Conservation (phyloP, 805 yeast genomes). For the Millerozyma acaciae region DNA sequence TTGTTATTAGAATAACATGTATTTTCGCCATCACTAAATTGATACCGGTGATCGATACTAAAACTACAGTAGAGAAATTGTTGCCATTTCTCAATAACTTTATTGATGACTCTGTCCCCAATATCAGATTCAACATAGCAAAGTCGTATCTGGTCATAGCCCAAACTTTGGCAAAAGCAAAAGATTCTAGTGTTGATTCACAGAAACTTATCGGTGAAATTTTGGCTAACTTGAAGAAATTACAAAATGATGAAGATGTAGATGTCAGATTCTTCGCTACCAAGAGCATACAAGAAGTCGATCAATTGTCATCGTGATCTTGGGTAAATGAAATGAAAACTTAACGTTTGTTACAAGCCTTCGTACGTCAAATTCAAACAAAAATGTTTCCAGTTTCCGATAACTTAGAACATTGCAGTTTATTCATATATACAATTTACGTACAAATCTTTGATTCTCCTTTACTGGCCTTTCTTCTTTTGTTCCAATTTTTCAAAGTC, state of each 20-base stretch:
- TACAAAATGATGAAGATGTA: slow-evolving; percentile 70
- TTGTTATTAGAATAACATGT: slow-evolving; percentile 88
- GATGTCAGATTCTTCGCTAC: slow-evolving; percentile 87
- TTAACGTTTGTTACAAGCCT: too few species aligned
- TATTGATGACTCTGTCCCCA: slow-evolving; percentile 82
- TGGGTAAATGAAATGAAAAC: too few species aligned
- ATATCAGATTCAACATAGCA: slow-evolving; percentile 92
- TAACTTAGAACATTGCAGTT: too few species aligned
- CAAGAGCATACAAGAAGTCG: slow-evolving; percentile 42
- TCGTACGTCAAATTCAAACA: too few species aligned
- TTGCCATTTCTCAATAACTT: slow-evolving; percentile 77
- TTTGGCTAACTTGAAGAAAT: slow-evolving; percentile 59
- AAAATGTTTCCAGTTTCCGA: too few species aligned
- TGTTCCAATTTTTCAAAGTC: slow-evolving; percentile 41
- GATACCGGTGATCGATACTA: slow-evolving; percentile 61
- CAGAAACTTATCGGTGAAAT: slow-evolving; percentile 41
- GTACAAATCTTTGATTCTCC: too few species aligned
- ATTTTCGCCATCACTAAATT: slow-evolving; percentile 82
- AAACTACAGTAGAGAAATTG: slow-evolving; percentile 57
- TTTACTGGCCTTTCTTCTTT: too few species aligned
- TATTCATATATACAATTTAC: slow-evolving; percentile 4
- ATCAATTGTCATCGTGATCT: too few species aligned
- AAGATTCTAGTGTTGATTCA: slow-evolving; percentile 17
- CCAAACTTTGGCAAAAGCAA: slow-evolving; percentile 40
- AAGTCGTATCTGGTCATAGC: slow-evolving; percentile 67